Percentiles rank a stretch among this genome's conserved stretches.
Evolutionary conservation across 1,284 basidiomycete genomes (phyloP).

Genomic region (Sanghuangporus baumii): DNA sequence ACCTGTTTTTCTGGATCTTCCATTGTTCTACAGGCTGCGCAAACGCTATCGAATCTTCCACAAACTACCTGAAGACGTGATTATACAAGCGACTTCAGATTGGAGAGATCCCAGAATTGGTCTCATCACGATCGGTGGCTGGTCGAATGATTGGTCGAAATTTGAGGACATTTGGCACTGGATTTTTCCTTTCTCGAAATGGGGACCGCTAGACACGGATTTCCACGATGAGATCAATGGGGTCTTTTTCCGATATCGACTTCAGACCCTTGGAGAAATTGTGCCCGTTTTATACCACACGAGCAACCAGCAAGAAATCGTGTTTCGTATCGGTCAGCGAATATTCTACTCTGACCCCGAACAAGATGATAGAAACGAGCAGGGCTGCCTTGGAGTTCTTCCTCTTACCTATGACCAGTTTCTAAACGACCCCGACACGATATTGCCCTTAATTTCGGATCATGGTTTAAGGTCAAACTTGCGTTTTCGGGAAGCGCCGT

Average conservation of each 20-base stretch:
- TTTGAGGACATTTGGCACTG: not conserved
- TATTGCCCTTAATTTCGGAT: not conserved
- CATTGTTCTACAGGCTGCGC: not conserved
- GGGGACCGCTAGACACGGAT: slow-evolving; percentile 2
- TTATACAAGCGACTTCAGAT: too few species aligned
- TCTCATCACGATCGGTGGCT: not conserved
- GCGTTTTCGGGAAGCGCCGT: not conserved
- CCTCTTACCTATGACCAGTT: not conserved
- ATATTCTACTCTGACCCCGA: slow-evolving; percentile 3
- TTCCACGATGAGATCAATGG: not conserved
- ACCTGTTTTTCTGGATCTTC: not conserved
- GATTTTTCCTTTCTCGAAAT: slow-evolving; percentile 1
- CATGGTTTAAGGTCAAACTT: not conserved
- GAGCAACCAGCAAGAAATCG: not conserved
- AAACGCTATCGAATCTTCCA: not conserved
- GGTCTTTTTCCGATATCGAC: not conserved
- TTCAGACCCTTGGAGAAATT: slow-evolving; percentile 3
- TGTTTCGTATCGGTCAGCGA: slow-evolving; percentile 6
- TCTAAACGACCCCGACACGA: not conserved
- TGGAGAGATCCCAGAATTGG: not conserved
- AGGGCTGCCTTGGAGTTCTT: not conserved
- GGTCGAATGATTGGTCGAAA: slow-evolving; percentile 7
- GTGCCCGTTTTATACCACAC: not conserved
- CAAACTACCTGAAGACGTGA: not conserved
- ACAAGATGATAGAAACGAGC: not conserved